Conservation (phyloP, 2,329 filamentous ascomycete species). For the Colletotrichum sp. region DNA sequence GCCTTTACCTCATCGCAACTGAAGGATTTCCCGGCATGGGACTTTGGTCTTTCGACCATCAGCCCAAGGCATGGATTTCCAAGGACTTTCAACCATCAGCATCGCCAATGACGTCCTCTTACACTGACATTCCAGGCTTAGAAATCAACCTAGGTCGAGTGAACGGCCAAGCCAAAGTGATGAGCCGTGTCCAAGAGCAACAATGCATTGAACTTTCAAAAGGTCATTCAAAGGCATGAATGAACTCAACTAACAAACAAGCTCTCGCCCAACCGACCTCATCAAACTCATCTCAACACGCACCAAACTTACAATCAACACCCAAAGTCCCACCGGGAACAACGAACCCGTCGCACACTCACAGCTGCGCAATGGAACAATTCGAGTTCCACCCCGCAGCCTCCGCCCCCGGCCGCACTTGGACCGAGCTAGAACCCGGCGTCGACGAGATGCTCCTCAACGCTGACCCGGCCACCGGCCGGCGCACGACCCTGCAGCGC, state of each 20-base stretch:
- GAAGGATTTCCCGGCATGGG: not conserved
- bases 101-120: not conserved
- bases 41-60: not conserved
- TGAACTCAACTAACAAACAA: not conserved
- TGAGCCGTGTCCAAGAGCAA: not conserved
- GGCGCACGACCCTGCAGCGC: conserved; percentile 37
- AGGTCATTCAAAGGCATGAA: not conserved
- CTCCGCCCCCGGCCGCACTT: conserved; percentile 22
- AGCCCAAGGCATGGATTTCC: not conserved
- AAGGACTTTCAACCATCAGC: not conserved
- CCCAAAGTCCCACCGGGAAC: not conserved
- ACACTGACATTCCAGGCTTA: not conserved
- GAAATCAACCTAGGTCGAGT: not conserved
- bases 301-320: not conserved
- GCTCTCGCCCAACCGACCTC: not conserved
- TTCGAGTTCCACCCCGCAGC: conserved; percentile 31
- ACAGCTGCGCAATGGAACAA: conserved; percentile 26
- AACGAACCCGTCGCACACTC: not conserved
- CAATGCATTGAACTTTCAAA: not conserved
- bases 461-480: conserved; percentile 30
- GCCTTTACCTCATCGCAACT: not conserved
- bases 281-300: not conserved
- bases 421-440: conserved; percentile 32
- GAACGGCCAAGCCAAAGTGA: not conserved
- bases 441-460: conserved; percentile 42